Percentiles rank a stretch among this genome's conserved stretches.
Evolutionary conservation across 2,329 filamentous ascomycete genomes (phyloP).

Genomic region (Cercospora beticola): DNA sequence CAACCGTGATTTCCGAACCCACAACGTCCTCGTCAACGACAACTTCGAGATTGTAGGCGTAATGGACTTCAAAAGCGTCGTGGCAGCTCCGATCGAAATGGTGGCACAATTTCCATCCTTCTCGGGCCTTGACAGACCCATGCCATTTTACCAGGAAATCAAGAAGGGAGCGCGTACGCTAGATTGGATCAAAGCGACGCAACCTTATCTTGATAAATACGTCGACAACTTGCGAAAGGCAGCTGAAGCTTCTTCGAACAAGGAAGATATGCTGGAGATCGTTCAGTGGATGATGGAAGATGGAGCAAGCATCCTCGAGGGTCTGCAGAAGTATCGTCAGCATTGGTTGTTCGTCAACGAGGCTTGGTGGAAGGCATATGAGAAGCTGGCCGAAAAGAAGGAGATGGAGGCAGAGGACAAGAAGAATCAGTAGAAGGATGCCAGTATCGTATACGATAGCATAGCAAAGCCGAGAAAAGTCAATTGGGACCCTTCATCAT

Average conservation of each 20-base stretch:
- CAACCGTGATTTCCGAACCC: slow-evolving; percentile 10
- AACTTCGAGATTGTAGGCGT: slow-evolving; percentile 15
- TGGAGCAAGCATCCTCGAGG: neutral
- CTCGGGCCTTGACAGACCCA: neutral
- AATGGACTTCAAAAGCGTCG: slow-evolving; percentile 13
- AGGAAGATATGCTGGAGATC: neutral
- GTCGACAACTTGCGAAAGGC: neutral
- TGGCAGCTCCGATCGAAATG: slow-evolving; percentile 6
- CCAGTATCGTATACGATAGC: too few relatives aligned
- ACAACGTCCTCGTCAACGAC: slow-evolving; percentile 19
- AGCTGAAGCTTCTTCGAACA: neutral
- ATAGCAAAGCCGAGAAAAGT: too few relatives aligned
- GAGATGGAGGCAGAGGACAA: neutral
- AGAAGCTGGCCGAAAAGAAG: neutral
- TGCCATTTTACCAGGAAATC: neutral
- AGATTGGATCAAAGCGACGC: neutral
- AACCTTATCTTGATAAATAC: neutral
- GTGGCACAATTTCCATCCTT: slow-evolving; percentile 5
- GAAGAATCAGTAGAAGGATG: too few relatives aligned
- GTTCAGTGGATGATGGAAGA: neutral
- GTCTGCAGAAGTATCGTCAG: neutral
- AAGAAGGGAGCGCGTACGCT: neutral
- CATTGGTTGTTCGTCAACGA: neutral
- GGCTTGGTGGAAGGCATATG: neutral
- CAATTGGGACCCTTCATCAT: too few relatives aligned